Conservation (phyloP, 2,329 filamentous ascomycete species). For the Bisporella sp. region DNA sequence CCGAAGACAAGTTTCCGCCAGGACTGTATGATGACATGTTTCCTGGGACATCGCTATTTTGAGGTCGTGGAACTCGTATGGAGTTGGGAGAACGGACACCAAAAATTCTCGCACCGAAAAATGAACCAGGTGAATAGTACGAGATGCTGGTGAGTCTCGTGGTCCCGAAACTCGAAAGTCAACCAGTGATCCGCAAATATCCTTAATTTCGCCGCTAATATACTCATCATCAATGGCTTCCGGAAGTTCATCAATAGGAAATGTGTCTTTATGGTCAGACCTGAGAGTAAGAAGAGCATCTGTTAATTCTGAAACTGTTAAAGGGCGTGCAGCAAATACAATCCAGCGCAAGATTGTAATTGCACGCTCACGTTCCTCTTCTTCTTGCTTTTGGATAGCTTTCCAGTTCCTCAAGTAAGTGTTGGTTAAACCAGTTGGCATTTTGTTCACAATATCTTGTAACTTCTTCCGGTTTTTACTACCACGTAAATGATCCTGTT, state of each 20-base stretch:
- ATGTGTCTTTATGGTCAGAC: conserved; percentile 8
- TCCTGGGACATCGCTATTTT: background rate
- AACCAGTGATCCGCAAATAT: conserved; percentile 25
- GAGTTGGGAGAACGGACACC: background rate
- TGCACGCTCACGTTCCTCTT: conserved; percentile 3
- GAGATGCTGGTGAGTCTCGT: background rate
- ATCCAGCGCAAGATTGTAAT: conserved; percentile 15
- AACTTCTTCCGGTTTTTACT: conserved; percentile 8
- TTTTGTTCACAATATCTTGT: conserved; percentile 2
- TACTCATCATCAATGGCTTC: conserved; percentile 26
- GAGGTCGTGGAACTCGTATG: background rate
- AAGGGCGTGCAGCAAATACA: conserved; percentile 12
- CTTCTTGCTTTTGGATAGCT: conserved; percentile 4
- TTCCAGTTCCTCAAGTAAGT: conserved; percentile 8
- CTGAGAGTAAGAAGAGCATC: conserved; percentile 11
- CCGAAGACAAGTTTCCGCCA: conserved; percentile 1
- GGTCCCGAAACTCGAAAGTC: conserved; percentile 15
- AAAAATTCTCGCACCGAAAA: conserved; percentile 16
- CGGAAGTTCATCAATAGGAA: conserved; percentile 19
- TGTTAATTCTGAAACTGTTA: conserved; percentile 13
- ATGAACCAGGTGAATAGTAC: conserved; percentile 16
- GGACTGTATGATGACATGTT: background rate
- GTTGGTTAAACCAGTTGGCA: conserved; percentile 6
- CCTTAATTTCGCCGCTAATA: conserved; percentile 22
- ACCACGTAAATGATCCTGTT: conserved; percentile 4